These are phyloP conservation scores for Xylariaceae sp. DNA, from an alignment of 2,329 filamentous ascomycete genomes.

Conservation along the genomic window DNA sequence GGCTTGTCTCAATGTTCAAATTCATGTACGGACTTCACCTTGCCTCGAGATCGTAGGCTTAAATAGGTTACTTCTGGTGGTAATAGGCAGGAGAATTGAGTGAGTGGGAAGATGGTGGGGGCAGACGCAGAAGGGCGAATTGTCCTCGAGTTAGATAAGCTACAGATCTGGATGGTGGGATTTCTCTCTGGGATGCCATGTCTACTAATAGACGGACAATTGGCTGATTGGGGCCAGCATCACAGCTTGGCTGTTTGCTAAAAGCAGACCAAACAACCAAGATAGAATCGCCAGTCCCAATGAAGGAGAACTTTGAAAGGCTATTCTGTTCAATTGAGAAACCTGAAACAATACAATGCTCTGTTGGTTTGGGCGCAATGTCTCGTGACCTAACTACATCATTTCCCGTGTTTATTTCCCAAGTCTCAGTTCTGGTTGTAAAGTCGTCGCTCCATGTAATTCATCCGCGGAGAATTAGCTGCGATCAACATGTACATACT, in stretches of 20 bases:
- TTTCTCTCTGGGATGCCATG: background rate
- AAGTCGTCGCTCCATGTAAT: too few relatives aligned
- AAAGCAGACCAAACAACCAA: constrained; percentile 9
- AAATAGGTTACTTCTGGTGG: constrained; percentile 16
- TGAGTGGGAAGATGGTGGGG: background rate
- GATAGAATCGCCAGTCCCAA: constrained; percentile 8
- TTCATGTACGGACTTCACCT: constrained; percentile 14
- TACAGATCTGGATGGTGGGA: background rate
- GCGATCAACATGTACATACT: background rate
- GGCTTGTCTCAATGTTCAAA: constrained; percentile 19
- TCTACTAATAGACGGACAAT: constrained; percentile 6
- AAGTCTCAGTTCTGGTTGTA: too few relatives aligned
- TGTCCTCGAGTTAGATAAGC: constrained; percentile 13
- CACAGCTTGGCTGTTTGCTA: constrained; percentile 3
- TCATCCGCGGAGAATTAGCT: background rate
- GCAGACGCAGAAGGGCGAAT: constrained; percentile 6
- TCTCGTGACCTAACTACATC: background rate
- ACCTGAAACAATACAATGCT: constrained; percentile 5
- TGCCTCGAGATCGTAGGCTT: constrained; percentile 11
- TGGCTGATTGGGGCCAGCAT: constrained; percentile 2
- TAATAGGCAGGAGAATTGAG: constrained; percentile 9
- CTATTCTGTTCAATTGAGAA: constrained; percentile 12
- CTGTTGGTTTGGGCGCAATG: background rate
- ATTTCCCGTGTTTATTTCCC: background rate
- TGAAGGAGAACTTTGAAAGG: constrained; percentile 13